Evolutionary conservation across 805 yeast genomes (phyloP).

Genomic region (Starmerella bombi): DNA sequence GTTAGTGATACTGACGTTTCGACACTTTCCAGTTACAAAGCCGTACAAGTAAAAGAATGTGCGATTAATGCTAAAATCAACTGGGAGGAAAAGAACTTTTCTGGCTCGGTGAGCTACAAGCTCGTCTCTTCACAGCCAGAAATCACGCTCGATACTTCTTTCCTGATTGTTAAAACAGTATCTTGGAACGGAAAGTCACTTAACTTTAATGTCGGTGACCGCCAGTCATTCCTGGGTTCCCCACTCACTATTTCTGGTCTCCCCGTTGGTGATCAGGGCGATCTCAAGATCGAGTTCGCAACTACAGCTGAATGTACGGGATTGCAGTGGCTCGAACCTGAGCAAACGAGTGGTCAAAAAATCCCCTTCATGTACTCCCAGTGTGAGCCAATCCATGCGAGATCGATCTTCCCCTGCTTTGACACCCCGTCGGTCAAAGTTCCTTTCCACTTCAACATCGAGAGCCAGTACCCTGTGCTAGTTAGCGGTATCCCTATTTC

Average conservation of each 20-base stretch:
- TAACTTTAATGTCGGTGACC: conserved; percentile 24
- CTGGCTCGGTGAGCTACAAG: conserved; percentile 43
- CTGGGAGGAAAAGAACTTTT: conserved; percentile 40
- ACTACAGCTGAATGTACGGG: conserved; percentile 75
- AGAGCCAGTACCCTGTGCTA: conserved; percentile 54
- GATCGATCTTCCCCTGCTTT: conserved; percentile 77
- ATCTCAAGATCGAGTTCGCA: conserved; percentile 36
- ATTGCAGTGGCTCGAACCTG: conserved; percentile 67
- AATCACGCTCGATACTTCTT: conserved; percentile 59
- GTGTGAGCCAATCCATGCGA: conserved; percentile 82
- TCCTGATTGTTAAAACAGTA: conserved; percentile 36
- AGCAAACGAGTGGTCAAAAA: conserved; percentile 58
- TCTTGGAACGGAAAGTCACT: conserved; percentile 32
- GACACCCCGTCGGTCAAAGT: conserved; percentile 82
- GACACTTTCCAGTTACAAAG: conserved; percentile 57
- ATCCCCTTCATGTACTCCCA: conserved; percentile 72
- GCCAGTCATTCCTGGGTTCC: conserved; percentile 34
- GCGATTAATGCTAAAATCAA: conserved; percentile 39
- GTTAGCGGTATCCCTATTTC: conserved; percentile 51
- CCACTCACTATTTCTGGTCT: conserved; percentile 27
- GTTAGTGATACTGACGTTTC: conserved; percentile 28
- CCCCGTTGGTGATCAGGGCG: conserved; percentile 11
- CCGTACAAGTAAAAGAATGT: conserved; percentile 42
- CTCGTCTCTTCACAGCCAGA: conserved; percentile 28
- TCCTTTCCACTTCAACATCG: conserved; percentile 43